phyloP scores from a whole-genome alignment of 208 protist species.

The Crithidia expoeki region DNA sequence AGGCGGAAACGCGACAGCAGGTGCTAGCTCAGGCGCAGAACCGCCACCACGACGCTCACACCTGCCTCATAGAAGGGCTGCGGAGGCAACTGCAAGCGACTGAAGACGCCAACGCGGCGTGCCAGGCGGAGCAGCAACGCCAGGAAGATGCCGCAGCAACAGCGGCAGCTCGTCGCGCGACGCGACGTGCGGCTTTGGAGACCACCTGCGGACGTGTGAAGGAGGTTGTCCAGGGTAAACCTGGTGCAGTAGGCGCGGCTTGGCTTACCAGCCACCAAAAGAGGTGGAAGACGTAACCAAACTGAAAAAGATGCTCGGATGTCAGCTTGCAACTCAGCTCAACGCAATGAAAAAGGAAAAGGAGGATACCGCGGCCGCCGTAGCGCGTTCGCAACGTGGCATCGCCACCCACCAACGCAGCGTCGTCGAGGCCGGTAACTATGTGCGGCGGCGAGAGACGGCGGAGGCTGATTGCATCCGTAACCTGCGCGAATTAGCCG shows the following conservation, averaged over 20 bases:
- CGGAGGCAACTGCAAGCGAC: not conserved
- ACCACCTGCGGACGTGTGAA: not conserved
- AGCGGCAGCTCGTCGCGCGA: not conserved
- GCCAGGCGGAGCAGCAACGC: not conserved
- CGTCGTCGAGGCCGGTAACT: not conserved
- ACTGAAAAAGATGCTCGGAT: conserved; percentile 4
- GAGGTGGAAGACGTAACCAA: not conserved
- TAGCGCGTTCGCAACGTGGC: conserved; percentile 3
- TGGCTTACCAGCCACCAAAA: not conserved
- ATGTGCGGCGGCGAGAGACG: not conserved
- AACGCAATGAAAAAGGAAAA: conserved; percentile 13
- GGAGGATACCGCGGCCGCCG: not conserved
- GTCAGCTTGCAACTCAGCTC: conserved; percentile 10
- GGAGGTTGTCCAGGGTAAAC: not conserved
- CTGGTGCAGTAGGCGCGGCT: not conserved
- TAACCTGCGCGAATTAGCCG: not conserved
- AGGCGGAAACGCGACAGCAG: not conserved
- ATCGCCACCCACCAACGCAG: not conserved
- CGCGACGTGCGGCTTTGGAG: not conserved
- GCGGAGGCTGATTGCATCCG: not conserved
- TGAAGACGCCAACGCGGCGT: not conserved
- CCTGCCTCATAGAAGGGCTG: conserved; percentile 8
- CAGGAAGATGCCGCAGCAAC: not conserved
- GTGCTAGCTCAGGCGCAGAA: conserved; percentile 1
- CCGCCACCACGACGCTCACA: not conserved